Evolutionary conservation across 768 basidiomycete species (phyloP).

Genomic region (Boletus rex-veris): DNA sequence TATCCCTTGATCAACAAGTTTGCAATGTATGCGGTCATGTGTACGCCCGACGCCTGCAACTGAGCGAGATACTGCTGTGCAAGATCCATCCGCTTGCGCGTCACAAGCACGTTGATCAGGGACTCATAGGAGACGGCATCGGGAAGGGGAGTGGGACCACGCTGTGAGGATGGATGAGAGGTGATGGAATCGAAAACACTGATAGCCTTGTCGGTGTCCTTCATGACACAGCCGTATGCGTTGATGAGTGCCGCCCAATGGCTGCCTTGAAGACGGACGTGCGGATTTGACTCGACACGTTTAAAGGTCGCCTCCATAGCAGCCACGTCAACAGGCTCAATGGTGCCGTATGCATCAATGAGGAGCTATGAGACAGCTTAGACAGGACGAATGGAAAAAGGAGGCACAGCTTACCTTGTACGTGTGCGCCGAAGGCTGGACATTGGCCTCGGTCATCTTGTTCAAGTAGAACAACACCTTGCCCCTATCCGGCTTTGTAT

Average conservation of each 20-base stretch:
- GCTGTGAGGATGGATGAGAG: conserved; percentile 43
- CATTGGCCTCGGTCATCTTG: conserved; percentile 53
- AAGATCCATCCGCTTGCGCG: conserved; percentile 73
- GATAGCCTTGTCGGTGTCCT: conserved; percentile 75
- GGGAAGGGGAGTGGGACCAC: conserved; percentile 38
- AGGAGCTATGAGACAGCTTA: conserved; percentile 52
- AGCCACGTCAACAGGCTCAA: conserved; percentile 74
- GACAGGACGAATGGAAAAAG: not conserved
- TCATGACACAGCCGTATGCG: conserved; percentile 77
- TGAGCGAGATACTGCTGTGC: conserved; percentile 62
- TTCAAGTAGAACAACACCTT: conserved; percentile 75
- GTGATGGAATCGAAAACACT: conserved; percentile 73
- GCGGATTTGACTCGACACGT: conserved; percentile 45
- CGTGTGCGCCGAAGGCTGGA: conserved; percentile 83
- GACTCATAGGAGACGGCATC: conserved; percentile 91
- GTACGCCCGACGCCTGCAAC: conserved; percentile 61
- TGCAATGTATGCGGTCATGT: conserved; percentile 93
- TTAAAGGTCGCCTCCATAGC: conserved; percentile 72
- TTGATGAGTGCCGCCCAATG: conserved; percentile 88
- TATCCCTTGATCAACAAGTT: conserved; percentile 63
- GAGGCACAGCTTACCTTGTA: conserved; percentile 66
- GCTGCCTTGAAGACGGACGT: conserved; percentile 40
- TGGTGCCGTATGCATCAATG: conserved; percentile 81
- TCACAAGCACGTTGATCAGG: conserved; percentile 81
- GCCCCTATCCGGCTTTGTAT: conserved; percentile 82